A percentile compares a stretch with the other conserved stretches of the same genome.
These are phyloP conservation scores for Orbilia javanica DNA, from an alignment of 2,329 filamentous ascomycete species.

Conservation along the genomic window DNA sequence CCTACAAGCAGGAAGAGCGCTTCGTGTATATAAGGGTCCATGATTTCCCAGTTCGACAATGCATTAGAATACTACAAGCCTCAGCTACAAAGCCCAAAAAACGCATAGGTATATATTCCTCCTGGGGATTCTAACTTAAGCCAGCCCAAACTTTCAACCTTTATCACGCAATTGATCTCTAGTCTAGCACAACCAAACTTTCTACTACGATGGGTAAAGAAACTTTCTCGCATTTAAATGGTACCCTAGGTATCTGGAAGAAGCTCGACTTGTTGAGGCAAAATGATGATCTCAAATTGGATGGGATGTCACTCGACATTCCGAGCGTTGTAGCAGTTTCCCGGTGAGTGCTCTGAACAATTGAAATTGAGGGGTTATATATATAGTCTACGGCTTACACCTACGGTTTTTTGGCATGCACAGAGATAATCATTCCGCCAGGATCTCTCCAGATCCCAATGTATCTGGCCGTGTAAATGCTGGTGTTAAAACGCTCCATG, in stretches of 20 bases:
- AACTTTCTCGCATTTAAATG: background rate
- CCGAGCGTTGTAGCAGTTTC: slow-evolving; percentile 7
- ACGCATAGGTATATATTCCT: no score
- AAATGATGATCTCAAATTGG: background rate
- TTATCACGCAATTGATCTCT: background rate
- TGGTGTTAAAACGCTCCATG: slow-evolving; percentile 4
- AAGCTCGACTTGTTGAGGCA: background rate
- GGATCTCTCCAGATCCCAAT: background rate
- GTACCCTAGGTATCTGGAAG: background rate
- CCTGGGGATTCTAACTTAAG: no score
- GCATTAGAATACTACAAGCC: no score
- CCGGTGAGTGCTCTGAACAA: background rate
- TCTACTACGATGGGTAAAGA: background rate
- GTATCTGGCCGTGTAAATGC: slow-evolving; percentile 3
- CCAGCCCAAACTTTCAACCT: background rate
- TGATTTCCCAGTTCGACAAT: no score
- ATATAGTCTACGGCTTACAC: no score
- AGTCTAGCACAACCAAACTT: background rate
- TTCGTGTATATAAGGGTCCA: no score
- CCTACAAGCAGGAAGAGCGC: no score
- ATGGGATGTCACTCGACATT: slow-evolving; percentile 6
- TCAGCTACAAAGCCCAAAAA: no score
- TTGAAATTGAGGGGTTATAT: background rate
- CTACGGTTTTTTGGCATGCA: background rate
- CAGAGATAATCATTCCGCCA: background rate